phyloP scores from a whole-genome alignment of 2,329 filamentous ascomycete species.

The Raffaelea deltoideospora region DNA sequence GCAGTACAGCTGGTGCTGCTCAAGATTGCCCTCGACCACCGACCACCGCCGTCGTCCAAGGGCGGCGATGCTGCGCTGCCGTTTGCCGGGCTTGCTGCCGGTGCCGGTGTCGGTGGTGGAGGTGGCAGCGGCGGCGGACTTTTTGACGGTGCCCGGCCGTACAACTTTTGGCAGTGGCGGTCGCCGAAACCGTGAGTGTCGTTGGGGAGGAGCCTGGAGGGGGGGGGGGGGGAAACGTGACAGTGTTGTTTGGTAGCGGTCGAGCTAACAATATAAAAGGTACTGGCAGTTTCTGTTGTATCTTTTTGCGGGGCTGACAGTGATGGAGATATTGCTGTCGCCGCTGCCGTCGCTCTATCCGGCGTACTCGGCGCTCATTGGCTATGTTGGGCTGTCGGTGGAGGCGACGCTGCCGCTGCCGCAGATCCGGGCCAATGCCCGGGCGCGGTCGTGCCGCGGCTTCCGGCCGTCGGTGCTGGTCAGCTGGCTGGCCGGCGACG shows the following conservation, averaged over 20 bases:
- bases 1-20: conserved; percentile 46
- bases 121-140: conserved; percentile 14
- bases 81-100: conserved; percentile 39
- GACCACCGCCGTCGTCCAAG: conserved; percentile 42
- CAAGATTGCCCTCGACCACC: conserved; percentile 54
- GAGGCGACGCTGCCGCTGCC: conserved; percentile 73
- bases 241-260: neutral
- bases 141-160: conserved; percentile 39
- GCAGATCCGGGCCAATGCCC: conserved; percentile 58
- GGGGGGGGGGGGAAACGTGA: too few relatives aligned
- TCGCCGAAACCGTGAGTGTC: conserved; percentile 47
- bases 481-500: conserved; percentile 67
- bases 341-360: conserved; percentile 41
- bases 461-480: conserved; percentile 62
- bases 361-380: conserved; percentile 52
- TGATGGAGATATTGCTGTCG: conserved; percentile 52
- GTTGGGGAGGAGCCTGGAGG: too few relatives aligned
- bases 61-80: conserved; percentile 46
- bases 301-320: conserved; percentile 44
- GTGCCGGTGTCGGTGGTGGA: neutral
- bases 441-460: conserved; percentile 55
- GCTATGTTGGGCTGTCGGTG: conserved; percentile 60
- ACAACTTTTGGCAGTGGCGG: conserved; percentile 73
- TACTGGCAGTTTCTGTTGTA: conserved; percentile 70
- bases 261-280: conserved; percentile 19